Evolutionary conservation across 768 basidiomycete genomes (phyloP), one percentile per base, ranked within the genome.

Genomic region (Trametes punicea): DNA sequence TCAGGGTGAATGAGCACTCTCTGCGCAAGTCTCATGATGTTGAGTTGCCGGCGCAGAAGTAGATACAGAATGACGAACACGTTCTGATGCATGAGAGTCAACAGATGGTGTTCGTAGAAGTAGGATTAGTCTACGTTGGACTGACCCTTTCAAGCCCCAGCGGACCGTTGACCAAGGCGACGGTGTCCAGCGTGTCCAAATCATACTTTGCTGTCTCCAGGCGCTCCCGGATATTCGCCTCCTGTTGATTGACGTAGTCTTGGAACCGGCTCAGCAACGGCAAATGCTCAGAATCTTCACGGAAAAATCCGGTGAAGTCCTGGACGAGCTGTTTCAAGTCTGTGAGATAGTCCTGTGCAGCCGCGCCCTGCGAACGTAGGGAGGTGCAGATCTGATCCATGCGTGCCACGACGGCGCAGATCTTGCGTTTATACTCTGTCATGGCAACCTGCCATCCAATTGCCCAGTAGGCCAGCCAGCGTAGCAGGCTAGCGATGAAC

Each of bases 401-500:
- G 9, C 41, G 29, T 11, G 21, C 56, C 20, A 64, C 30, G 1
- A 60, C 33, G 3, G 39, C 30, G 6, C 42, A 4, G 4, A 66
- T 66, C 49, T 61, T 61, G 25, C 46, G 39, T 25, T 23, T 40
- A 39, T 59, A 61, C 10, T 41, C 42, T 4, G 64, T 53, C 31
- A 56, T 55, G 9, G 55, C 15, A 15, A 29, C 46, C 51, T 67
- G 63, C 59, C 67, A 68, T 6, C 67, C 71, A 11, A 67, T 61
- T 16, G 69, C 66, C 71, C 71, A 73, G 45, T 67, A 70, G 1
- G 71, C 66, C 20, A 73, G 49, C 69, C 72, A 72, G 21, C 64
- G 62, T 0, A 58, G 63, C 6, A 73, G 50, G 42, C 67, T 71
- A 38, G 8, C 4, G 3, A 39, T 4, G 23, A 20, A 44, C 45